These are phyloP conservation scores for Komagataella pastoris DNA, from an alignment of 805 yeast genomes.

Conservation along the genomic window DNA sequence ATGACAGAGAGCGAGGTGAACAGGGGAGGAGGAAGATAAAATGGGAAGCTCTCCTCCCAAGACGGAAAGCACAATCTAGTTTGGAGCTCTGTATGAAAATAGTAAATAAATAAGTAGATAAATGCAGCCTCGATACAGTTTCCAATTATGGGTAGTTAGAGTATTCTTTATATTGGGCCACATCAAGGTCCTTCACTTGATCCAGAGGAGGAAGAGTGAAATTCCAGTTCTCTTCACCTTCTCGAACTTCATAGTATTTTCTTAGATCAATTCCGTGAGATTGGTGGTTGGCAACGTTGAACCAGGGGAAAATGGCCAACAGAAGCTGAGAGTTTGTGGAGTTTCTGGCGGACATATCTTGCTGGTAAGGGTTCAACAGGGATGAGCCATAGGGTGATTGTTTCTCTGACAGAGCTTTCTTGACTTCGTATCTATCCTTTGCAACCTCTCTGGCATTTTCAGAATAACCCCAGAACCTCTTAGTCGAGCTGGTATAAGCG, in stretches of 20 bases:
- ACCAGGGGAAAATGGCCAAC: slow-evolving; percentile 62
- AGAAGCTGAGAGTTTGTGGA: slow-evolving; percentile 56
- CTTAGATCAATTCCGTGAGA: slow-evolving; percentile 67
- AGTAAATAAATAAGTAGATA: not conserved
- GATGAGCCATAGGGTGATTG: slow-evolving; percentile 57
- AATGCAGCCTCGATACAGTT: not conserved
- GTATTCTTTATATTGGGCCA: slow-evolving; percentile 6
- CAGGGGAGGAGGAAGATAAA: too few species aligned
- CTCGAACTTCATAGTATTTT: slow-evolving; percentile 42
- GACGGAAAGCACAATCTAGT: not conserved
- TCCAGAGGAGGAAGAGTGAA: slow-evolving; percentile 36
- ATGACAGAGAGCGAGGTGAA: too few species aligned
- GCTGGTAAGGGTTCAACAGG: slow-evolving; percentile 51
- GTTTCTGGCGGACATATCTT: slow-evolving; percentile 65
- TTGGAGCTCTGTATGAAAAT: not conserved
- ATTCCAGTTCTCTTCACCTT: slow-evolving; percentile 48
- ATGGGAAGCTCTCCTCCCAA: too few species aligned
- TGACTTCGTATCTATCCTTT: slow-evolving; percentile 64
- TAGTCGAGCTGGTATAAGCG: slow-evolving; percentile 54
- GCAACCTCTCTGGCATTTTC: slow-evolving; percentile 63
- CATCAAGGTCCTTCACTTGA: slow-evolving; percentile 23
- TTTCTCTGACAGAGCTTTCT: slow-evolving; percentile 49
- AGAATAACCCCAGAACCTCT: slow-evolving; percentile 65
- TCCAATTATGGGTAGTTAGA: slow-evolving; percentile 4
- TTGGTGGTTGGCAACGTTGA: slow-evolving; percentile 70